Evolutionary conservation across 1,284 basidiomycete genomes (phyloP).

Genomic region (Puccinia triticina): DNA sequence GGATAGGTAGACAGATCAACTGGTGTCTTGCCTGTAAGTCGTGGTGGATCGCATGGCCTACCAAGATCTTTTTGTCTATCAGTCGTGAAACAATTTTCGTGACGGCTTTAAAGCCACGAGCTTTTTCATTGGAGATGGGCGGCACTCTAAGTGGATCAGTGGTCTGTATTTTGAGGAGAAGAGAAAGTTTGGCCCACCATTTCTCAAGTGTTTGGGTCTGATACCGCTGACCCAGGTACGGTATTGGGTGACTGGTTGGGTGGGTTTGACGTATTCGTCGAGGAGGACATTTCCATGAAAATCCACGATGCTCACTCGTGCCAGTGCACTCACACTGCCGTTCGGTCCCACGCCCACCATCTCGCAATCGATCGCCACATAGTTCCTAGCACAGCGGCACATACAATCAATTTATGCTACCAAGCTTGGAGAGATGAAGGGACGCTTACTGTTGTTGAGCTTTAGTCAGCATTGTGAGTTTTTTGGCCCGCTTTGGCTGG

Average conservation of each 20-base stretch:
- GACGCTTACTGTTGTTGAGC: not conserved
- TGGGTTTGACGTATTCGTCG: slow-evolving; percentile 83
- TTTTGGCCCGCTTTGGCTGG: not conserved
- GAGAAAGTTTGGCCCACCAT: slow-evolving; percentile 63
- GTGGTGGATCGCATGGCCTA: slow-evolving; percentile 91
- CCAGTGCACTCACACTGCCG: slow-evolving; percentile 79
- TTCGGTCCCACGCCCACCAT: slow-evolving; percentile 92
- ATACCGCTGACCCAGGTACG: slow-evolving; percentile 90
- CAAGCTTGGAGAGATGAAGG: not conserved
- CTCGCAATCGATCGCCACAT: slow-evolving; percentile 87
- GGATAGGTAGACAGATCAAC: not conserved
- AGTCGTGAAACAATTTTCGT: slow-evolving; percentile 79
- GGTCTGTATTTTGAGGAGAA: not conserved
- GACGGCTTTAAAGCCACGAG: slow-evolving; percentile 76
- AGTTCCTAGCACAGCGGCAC: slow-evolving; percentile 64
- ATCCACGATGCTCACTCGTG: slow-evolving; percentile 89
- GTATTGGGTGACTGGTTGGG: slow-evolving; percentile 89
- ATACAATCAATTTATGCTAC: not conserved
- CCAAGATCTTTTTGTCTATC: slow-evolving; percentile 76
- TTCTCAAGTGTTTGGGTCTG: slow-evolving; percentile 72
- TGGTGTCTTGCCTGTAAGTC: slow-evolving; percentile 73
- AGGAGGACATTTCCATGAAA: slow-evolving; percentile 78
- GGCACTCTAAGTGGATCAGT: not conserved
- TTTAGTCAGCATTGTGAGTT: not conserved
- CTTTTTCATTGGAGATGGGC: slow-evolving; percentile 60